A percentile compares a stretch with the other conserved stretches of the same genome.
Conservation (phyloP, 192 early-diverging fungal genomes). For the Coemansia sp. region DNA sequence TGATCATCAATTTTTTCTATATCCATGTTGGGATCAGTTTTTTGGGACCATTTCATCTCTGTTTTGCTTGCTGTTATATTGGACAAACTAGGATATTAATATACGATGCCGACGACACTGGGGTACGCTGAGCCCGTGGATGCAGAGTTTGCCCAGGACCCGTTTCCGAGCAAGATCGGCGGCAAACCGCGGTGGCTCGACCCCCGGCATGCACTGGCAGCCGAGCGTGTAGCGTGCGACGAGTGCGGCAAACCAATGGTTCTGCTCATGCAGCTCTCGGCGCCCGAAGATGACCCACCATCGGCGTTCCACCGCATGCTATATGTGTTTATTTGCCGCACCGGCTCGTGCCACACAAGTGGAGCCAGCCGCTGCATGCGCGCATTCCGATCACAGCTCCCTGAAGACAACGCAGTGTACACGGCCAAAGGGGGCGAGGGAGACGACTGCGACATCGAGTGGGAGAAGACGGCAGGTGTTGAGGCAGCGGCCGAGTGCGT, state of each 20-base stretch:
- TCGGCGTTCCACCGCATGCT: constrained; percentile 90
- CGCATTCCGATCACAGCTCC: constrained; percentile 76
- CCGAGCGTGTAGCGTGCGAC: constrained; percentile 65
- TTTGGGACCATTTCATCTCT: too few species aligned
- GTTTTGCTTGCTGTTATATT: not conserved
- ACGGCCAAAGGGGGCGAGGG: constrained; percentile 26
- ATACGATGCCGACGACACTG: constrained; percentile 51
- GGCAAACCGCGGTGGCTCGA: constrained; percentile 85
- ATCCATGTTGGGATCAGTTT: too few species aligned
- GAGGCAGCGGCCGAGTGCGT: constrained; percentile 57
- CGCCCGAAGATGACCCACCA: constrained; percentile 82
- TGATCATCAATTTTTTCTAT: not conserved
- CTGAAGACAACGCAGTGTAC: constrained; percentile 71
- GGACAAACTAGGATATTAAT: not conserved
- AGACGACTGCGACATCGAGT: constrained; percentile 36
- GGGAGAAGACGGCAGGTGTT: constrained; percentile 17
- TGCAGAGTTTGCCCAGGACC: constrained; percentile 57
- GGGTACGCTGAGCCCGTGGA: constrained; percentile 76
- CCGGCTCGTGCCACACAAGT: constrained; percentile 75
- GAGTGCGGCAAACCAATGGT: constrained; percentile 74
- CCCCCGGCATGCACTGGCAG: constrained; percentile 62
- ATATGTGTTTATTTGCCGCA: constrained; percentile 92
- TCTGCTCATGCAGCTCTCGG: constrained; percentile 84
- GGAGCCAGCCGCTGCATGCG: constrained; percentile 70
- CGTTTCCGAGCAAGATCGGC: constrained; percentile 85